Evolutionary conservation across 1,284 basidiomycete genomes (phyloP).

Genomic region (Trichosporon sp.): DNA sequence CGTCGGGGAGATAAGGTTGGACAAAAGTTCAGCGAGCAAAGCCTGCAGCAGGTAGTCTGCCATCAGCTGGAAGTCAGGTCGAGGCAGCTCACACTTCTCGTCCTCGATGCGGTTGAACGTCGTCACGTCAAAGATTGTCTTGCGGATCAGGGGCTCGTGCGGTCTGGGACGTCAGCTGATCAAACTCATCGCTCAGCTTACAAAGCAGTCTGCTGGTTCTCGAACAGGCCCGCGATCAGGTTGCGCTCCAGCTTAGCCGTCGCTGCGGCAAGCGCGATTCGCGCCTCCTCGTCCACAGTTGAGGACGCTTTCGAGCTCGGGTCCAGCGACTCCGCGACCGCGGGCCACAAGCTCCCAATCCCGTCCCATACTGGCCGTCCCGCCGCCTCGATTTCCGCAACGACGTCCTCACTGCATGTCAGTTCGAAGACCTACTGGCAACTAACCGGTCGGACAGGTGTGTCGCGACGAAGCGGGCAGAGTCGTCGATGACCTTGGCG

Average conservation of each 20-base stretch:
- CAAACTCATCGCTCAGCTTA: slow-evolving; percentile 17
- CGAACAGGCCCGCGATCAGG: slow-evolving; percentile 35
- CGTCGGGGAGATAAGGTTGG: slow-evolving; percentile 42
- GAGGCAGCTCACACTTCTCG: slow-evolving; percentile 23
- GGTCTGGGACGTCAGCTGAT: slow-evolving; percentile 11
- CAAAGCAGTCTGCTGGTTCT: slow-evolving; percentile 29
- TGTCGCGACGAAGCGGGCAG: slow-evolving; percentile 30
- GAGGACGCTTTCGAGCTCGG: not conserved
- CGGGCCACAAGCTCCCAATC: slow-evolving; percentile 10
- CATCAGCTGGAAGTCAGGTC: not conserved
- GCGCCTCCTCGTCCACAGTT: slow-evolving; percentile 18
- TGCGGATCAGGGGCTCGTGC: slow-evolving; percentile 32
- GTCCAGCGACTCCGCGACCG: slow-evolving; percentile 8
- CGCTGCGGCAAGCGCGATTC: slow-evolving; percentile 26
- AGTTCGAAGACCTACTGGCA: not conserved
- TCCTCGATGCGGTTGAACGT: slow-evolving; percentile 43
- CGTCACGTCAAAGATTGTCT: slow-evolving; percentile 38
- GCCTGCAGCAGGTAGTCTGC: slow-evolving; percentile 38
- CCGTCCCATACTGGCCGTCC: slow-evolving; percentile 6
- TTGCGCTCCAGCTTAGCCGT: slow-evolving; percentile 42
- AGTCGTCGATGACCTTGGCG: slow-evolving; percentile 16
- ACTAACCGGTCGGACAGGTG: slow-evolving; percentile 34
- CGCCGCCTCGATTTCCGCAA: slow-evolving; percentile 20
- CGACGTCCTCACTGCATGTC: slow-evolving; percentile 20
- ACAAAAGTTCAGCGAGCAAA: slow-evolving; percentile 38